A percentile compares a stretch with the other conserved stretches of the same genome.
phyloP scores from a whole-genome alignment of 768 basidiomycete species.

The Leccinum uliginosum region DNA sequence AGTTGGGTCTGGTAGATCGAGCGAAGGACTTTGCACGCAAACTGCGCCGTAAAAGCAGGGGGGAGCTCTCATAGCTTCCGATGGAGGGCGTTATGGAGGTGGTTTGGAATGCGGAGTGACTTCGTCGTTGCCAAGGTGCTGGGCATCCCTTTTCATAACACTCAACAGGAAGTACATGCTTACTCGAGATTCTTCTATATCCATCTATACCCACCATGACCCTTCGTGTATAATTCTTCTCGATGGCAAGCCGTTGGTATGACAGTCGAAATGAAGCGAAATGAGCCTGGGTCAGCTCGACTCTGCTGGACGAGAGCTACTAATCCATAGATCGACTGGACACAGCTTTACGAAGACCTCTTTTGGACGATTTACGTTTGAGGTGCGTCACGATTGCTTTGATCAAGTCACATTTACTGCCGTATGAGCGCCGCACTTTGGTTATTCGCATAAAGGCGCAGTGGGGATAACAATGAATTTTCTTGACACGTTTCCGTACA shows the following conservation, averaged over 20 bases:
- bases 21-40: slow-evolving; percentile 42
- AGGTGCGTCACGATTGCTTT: slow-evolving; percentile 4
- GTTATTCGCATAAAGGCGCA: slow-evolving; percentile 25
- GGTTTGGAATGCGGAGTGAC: slow-evolving; percentile 5
- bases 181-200: slow-evolving; percentile 22
- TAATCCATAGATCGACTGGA: slow-evolving; percentile 7
- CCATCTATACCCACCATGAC: slow-evolving; percentile 21
- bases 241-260: slow-evolving; percentile 13
- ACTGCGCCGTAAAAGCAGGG: slow-evolving; percentile 38
- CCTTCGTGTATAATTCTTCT: slow-evolving; percentile 11
- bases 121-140: slow-evolving; percentile 27
- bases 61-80: slow-evolving; percentile 7
- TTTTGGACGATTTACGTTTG: slow-evolving; percentile 26
- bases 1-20: slow-evolving; percentile 31
- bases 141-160: slow-evolving; percentile 15
- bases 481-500: neutral
- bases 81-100: slow-evolving; percentile 19
- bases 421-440: slow-evolving; percentile 8
- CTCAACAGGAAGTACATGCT: slow-evolving; percentile 8
- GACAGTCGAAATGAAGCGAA: slow-evolving; percentile 18
- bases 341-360: slow-evolving; percentile 5
- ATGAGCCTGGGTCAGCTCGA: slow-evolving; percentile 6
- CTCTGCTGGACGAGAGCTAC: neutral
- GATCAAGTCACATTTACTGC: slow-evolving; percentile 17
- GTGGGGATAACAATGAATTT: slow-evolving; percentile 1